Conservation (phyloP, 2,329 filamentous ascomycete genomes). For the Paramyrothecium roridum region DNA sequence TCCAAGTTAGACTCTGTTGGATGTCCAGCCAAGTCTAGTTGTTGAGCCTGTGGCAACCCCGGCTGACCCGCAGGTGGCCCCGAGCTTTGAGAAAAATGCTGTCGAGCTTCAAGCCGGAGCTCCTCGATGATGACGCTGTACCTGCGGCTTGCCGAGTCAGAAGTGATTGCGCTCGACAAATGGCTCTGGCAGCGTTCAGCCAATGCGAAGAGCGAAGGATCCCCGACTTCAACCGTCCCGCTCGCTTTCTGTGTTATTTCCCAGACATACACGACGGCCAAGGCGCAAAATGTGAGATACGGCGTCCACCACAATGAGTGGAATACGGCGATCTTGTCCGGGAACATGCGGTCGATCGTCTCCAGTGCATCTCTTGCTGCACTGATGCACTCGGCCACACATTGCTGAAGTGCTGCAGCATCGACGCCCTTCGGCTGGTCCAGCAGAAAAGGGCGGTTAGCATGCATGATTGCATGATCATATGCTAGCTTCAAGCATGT, state of each 20-base stretch:
- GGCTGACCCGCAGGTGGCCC: too few species aligned
- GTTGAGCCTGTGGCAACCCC: too few species aligned
- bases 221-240: conserved; percentile 5
- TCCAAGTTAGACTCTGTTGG: background rate
- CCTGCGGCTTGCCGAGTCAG: conserved; percentile 8
- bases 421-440: conserved; percentile 35
- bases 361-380: conserved; percentile 35
- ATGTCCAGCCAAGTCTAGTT: too few species aligned
- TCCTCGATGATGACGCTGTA: conserved; percentile 12
- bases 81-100: background rate
- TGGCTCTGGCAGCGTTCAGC: conserved; percentile 15
- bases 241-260: conserved; percentile 24
- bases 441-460: conserved; percentile 38
- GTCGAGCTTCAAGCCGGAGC: background rate
- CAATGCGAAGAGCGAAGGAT: conserved; percentile 12
- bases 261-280: conserved; percentile 52
- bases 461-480: conserved; percentile 50
- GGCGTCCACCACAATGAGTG: conserved; percentile 51
- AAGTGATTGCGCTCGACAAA: conserved; percentile 7
- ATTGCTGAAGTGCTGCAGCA: conserved; percentile 6
- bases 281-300: conserved; percentile 51
- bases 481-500: conserved; percentile 50
- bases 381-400: conserved; percentile 37
- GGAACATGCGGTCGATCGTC: conserved; percentile 36
- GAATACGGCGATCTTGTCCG: conserved; percentile 25